A percentile compares a stretch with the other conserved stretches of the same genome.
Conservation (phyloP, 768 basidiomycete species). For the Suillus alpinus region DNA sequence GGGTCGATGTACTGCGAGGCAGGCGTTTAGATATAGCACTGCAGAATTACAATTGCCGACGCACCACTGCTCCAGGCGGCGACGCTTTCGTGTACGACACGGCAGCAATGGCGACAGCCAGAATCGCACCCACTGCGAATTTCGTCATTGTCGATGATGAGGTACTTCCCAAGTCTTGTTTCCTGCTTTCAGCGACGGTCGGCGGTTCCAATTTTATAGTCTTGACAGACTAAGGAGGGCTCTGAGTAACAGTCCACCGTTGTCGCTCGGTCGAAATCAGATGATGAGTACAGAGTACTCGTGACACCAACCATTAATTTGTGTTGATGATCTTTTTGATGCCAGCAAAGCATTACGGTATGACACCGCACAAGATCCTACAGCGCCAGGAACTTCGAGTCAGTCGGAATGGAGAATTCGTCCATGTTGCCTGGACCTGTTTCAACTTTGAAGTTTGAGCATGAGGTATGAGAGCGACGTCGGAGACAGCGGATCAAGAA, state of each 20-base stretch:
- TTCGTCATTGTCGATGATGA: background rate
- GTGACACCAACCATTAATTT: no score
- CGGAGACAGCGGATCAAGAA: no score
- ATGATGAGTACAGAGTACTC: no score
- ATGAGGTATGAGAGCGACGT: no score
- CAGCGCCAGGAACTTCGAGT: no score
- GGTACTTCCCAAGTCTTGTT: background rate
- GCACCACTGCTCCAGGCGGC: constrained; percentile 4
- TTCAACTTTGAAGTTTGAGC: no score
- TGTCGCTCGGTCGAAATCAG: no score
- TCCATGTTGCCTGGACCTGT: no score
- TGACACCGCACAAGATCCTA: no score
- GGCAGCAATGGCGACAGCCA: background rate
- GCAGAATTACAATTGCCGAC: background rate
- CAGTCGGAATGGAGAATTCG: no score
- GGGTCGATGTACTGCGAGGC: constrained; percentile 47
- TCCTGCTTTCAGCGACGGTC: background rate
- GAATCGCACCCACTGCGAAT: background rate
- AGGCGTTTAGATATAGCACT: background rate
- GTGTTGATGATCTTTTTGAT: no score
- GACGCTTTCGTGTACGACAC: background rate
- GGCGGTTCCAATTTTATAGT: background rate
- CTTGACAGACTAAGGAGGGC: background rate
- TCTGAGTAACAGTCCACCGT: background rate
- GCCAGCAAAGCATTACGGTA: no score